Evolutionary conservation across 1,284 basidiomycete genomes (phyloP), one percentile per base, ranked within the genome.

Genomic region (Ustanciosporium gigantosporum): DNA sequence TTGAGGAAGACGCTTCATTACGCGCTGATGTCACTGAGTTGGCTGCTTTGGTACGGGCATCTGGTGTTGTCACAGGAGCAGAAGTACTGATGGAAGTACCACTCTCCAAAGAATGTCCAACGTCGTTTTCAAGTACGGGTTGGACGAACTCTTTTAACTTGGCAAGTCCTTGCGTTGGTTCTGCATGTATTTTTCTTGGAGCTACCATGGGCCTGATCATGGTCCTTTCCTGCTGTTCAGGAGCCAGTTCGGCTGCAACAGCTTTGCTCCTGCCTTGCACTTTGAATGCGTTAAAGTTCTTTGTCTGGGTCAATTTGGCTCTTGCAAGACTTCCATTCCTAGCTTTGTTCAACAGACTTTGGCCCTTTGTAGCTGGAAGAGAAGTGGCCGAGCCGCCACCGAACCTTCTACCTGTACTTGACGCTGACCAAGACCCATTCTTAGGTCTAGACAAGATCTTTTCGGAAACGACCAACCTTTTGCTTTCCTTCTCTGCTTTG

Each of bases 401-500:
- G 15, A 55, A 50, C n/a, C n/a, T 23, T 38, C 34, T 7, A 6
- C 44, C 50, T n/a, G 17, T 44, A 9, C 57, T 31, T 8, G 50
- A 29, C n/a, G n/a, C n/a, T n/a, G n/a, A n/a, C n/a, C n/a, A n/a
- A 8, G 32, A 9, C 6, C 39, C 27, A 6, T 7, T 3, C 22
- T 20, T 22, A 5, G 38, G 15, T 25, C 23, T 25, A 48, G 57
- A 48, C 23, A 64, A 23, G 31, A 55, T 46, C 5, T 55, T 36
- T 38, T 70, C 66, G 19, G 62, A 50, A 2, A 70, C 66, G 7
- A 70, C 55, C 9, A 68, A 35, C 43, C 64, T 62, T 25, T 67
- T 73, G 9, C 62, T 64, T 4, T 69, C 66, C 36, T 70, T 71
- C 38, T 62, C 64, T 5, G 68, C 68, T 8, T 57, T 42, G 40